Evolutionary conservation across 805 yeast genomes (phyloP).

Genomic region (Pichia ethanolica): DNA sequence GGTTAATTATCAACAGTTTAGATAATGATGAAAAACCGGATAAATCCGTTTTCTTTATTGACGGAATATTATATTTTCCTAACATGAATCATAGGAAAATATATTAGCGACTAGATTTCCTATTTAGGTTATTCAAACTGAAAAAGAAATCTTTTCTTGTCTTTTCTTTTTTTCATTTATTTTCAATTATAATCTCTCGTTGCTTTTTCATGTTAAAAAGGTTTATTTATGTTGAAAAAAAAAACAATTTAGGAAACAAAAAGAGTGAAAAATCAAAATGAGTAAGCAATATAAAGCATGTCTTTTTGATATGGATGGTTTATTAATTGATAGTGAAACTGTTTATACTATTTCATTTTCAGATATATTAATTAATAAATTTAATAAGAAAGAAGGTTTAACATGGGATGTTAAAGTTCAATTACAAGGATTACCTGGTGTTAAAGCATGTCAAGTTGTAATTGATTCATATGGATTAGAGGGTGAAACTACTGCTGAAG

Average conservation of each 20-base stretch:
- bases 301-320: slow-evolving; percentile 83
- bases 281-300: slow-evolving; percentile 21
- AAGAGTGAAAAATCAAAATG: background rate
- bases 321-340: slow-evolving; percentile 86
- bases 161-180: no score
- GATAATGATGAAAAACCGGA: no score
- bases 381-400: slow-evolving; percentile 57
- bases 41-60: no score
- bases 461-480: slow-evolving; percentile 65
- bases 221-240: background rate
- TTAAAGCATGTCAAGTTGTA: slow-evolving; percentile 57
- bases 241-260: background rate
- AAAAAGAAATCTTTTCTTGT: no score
- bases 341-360: slow-evolving; percentile 76
- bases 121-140: no score
- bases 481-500: slow-evolving; percentile 48
- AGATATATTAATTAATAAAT: slow-evolving; percentile 49
- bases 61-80: no score
- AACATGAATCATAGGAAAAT: no score
- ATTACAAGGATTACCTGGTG: slow-evolving; percentile 89
- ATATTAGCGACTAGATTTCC: no score
- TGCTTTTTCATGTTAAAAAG: no score
- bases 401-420: slow-evolving; percentile 88
- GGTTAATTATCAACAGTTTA: background rate
- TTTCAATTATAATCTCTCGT: no score